Conservation (phyloP, 2,329 filamentous ascomycete species). For the Boeremia lycopersici region DNA sequence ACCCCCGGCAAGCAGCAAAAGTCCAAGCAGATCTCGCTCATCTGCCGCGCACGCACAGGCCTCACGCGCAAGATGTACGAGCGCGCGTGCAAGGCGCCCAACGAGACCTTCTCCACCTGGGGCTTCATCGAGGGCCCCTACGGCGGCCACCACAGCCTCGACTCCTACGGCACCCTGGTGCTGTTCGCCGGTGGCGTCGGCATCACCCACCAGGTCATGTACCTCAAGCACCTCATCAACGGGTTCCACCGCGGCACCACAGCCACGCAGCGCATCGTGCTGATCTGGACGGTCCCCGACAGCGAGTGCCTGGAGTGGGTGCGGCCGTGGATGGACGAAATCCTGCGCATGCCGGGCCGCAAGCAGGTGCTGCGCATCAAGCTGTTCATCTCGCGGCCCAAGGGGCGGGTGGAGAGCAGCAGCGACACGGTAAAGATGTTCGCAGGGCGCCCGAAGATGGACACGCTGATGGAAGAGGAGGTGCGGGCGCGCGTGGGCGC, state of each 20-base stretch:
- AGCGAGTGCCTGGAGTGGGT: slow-evolving; percentile 70
- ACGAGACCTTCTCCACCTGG: slow-evolving; percentile 65
- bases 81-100: slow-evolving; percentile 66
- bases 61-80: slow-evolving; percentile 74
- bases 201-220: slow-evolving; percentile 79
- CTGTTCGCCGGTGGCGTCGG: slow-evolving; percentile 82
- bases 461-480: slow-evolving; percentile 63
- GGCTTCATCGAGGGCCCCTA: slow-evolving; percentile 80
- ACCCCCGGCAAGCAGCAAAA: slow-evolving; percentile 27
- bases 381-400: slow-evolving; percentile 67
- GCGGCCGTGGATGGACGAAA: slow-evolving; percentile 69
- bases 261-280: slow-evolving; percentile 71
- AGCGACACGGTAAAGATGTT: slow-evolving; percentile 67
- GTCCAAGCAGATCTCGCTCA: slow-evolving; percentile 65
- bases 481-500: slow-evolving; percentile 62
- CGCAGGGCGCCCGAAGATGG: slow-evolving; percentile 62
- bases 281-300: slow-evolving; percentile 80
- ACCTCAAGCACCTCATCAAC: slow-evolving; percentile 73
- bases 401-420: slow-evolving; percentile 61
- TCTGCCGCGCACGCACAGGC: slow-evolving; percentile 75
- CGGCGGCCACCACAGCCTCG: slow-evolving; percentile 70
- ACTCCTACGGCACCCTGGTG: slow-evolving; percentile 78
- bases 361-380: slow-evolving; percentile 65
- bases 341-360: slow-evolving; percentile 64
- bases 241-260: slow-evolving; percentile 73